phyloP scores from a whole-genome alignment of 306 rosid genomes.

The Clitoria ternatea region DNA sequence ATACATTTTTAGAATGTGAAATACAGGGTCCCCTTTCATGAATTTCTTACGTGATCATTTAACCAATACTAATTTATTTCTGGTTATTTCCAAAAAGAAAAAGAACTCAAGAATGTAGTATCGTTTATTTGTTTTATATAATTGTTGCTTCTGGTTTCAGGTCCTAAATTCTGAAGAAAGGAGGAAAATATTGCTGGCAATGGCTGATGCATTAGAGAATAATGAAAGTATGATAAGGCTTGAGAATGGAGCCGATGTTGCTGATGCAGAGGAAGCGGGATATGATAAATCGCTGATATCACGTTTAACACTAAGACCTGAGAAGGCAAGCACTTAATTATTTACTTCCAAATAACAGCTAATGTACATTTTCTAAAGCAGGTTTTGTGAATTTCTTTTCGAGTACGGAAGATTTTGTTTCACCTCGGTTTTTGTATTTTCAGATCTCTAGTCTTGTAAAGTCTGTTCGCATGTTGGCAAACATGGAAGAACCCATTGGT shows the following conservation, averaged over 20 bases:
- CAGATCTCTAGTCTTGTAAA: conserved; percentile 70
- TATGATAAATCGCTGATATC: conserved; percentile 66
- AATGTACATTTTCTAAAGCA: neutral
- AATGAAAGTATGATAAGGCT: conserved; percentile 46
- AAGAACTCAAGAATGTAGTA: neutral
- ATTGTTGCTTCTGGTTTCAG: conserved; percentile 34
- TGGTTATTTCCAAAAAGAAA: neutral
- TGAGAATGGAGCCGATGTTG: conserved; percentile 67
- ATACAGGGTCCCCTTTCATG: neutral
- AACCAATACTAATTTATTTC: neutral
- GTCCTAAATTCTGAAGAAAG: conserved; percentile 54
- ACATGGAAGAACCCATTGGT: conserved; percentile 88
- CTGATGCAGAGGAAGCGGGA: conserved; percentile 60
- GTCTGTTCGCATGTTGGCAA: conserved; percentile 75
- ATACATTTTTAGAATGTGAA: neutral
- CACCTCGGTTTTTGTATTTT: conserved; percentile 21
- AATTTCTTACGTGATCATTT: neutral
- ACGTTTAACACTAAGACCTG: conserved; percentile 70
- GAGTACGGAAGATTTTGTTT: neutral
- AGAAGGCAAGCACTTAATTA: conserved; percentile 53
- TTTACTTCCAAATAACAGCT: conserved; percentile 22
- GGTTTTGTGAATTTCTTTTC: neutral
- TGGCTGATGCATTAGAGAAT: conserved; percentile 71
- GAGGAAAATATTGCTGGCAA: conserved; percentile 58
- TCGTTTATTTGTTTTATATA: neutral